phyloP scores from a whole-genome alignment of 2,329 filamentous ascomycete species.

The Corniculantispora saksenae region DNA sequence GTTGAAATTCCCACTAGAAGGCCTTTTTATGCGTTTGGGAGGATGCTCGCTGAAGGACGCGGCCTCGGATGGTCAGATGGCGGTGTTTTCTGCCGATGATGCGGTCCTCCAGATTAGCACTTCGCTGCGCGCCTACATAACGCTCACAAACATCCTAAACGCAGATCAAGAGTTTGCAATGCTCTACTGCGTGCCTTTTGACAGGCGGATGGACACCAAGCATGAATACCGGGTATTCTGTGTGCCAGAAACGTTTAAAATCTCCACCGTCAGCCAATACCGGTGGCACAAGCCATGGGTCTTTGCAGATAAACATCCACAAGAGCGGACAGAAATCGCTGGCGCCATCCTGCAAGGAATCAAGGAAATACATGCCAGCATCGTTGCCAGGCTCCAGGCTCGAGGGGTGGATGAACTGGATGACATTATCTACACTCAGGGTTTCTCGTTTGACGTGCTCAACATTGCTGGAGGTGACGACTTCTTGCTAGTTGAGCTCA shows the following conservation, averaged over 20 bases:
- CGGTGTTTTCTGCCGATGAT: conserved; percentile 34
- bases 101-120: conserved; percentile 41
- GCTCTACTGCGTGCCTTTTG: conserved; percentile 43
- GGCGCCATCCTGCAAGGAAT: conserved; percentile 26
- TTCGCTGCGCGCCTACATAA: conserved; percentile 38
- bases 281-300: conserved; percentile 40
- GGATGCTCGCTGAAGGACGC: conserved; percentile 47
- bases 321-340: conserved; percentile 21
- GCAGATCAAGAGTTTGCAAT: conserved; percentile 22
- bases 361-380: conserved; percentile 27
- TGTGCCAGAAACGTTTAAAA: conserved; percentile 31
- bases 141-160: conserved; percentile 31
- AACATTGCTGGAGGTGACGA: conserved; percentile 32
- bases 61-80: conserved; percentile 25
- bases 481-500: conserved; percentile 44
- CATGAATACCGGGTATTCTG: conserved; percentile 47
- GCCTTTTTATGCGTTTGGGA: conserved; percentile 45
- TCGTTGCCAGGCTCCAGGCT: conserved; percentile 29
- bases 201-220: conserved; percentile 37
- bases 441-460: conserved; percentile 46
- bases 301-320: conserved; percentile 22
- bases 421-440: conserved; percentile 36
- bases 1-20: conserved; percentile 33
- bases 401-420: conserved; percentile 27
- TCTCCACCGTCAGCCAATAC: conserved; percentile 45